Evolutionary conservation across 164 flowering plant species (phyloP).

Genomic region (Stephania yunnanensis): DNA sequence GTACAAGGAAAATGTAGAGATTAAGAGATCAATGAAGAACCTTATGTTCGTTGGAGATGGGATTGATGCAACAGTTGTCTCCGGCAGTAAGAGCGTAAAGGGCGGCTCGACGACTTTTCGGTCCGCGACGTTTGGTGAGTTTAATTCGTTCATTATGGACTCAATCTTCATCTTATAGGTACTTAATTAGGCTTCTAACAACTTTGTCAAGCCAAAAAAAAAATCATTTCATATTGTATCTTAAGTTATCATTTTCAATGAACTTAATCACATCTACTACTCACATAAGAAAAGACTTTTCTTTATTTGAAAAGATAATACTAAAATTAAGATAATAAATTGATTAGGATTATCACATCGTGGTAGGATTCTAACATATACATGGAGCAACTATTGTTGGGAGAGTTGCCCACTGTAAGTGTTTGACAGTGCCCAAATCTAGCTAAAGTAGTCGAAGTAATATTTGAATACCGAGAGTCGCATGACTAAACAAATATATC

Average conservation of each 20-base stretch:
- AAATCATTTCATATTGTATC: too few relatives aligned
- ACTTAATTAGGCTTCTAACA: not conserved
- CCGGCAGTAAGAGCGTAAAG: conserved; percentile 24
- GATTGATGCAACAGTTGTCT: conserved; percentile 24
- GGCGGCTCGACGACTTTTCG: conserved; percentile 28
- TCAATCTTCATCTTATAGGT: not conserved
- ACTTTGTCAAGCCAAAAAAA: not conserved
- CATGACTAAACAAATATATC: too few relatives aligned
- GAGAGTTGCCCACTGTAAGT: too few relatives aligned
- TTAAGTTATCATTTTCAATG: conserved; percentile 9
- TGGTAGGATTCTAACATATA: too few relatives aligned
- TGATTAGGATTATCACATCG: too few relatives aligned
- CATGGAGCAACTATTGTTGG: too few relatives aligned
- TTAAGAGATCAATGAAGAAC: conserved; percentile 31
- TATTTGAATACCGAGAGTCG: too few relatives aligned
- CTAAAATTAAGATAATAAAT: not conserved
- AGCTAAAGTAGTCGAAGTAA: too few relatives aligned
- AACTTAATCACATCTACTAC: conserved; percentile 17
- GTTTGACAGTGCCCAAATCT: too few relatives aligned
- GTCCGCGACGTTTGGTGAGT: conserved; percentile 34
- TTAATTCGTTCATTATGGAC: not conserved
- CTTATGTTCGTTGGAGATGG: conserved; percentile 43
- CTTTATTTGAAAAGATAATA: not conserved
- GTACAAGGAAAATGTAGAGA: conserved; percentile 49
- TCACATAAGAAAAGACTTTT: not conserved